Base-by-base conservation (phyloP, 805 yeast species). In the Saccharomycopsis sp. region DNA sequence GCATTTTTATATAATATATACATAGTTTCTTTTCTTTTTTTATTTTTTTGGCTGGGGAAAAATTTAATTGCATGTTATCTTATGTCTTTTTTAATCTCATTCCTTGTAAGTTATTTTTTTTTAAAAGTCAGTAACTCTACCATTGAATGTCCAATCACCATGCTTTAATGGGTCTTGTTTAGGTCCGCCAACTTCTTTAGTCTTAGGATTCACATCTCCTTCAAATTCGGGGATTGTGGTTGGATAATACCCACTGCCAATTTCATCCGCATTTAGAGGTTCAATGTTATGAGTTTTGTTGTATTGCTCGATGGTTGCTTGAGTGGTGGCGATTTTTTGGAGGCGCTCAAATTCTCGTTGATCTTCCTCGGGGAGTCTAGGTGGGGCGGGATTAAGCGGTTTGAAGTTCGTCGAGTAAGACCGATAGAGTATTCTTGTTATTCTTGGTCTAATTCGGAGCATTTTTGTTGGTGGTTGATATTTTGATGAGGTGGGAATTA, bases 151-250 rank as follows among this genome's bases (percentile, higher is more conserved):
- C 77, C 94, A 93, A 56, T 89, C 97, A 14, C 88, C 88, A 56
- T 86, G 90, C 56, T 79, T 77, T 52, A 87, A 70, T 0, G 98
- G 98, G 58, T 93, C 97, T 62, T 93, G 97, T 58, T 93, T 93
- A 21, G 98, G 98, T 0, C 98, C 98, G 39, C 96, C 96, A 19
- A 82, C 71, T 64, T 93, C 98, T 2, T 98, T 98, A 1, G 98
- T 93, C 47, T 69, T 74, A 0, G 98, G 98, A 59, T 93, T 93
- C 14, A 72, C 78, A 51, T 88, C 89, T 1, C 98, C 98, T 63
- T 89, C 96, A 59, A 93, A 93, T 58, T 93, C 98, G 2, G 96
- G 95, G 44, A 88, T 81, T 3, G 88, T 81, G 61, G 82, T 78
- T 60, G 83, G 72, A 52, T 71, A 77, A 45, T 77, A 40, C 1